Percentiles rank a stretch among this genome's conserved stretches.
These are phyloP conservation scores for Cyclotella baltica DNA, from an alignment of 108 stramenopile species.

Conservation along the genomic window DNA sequence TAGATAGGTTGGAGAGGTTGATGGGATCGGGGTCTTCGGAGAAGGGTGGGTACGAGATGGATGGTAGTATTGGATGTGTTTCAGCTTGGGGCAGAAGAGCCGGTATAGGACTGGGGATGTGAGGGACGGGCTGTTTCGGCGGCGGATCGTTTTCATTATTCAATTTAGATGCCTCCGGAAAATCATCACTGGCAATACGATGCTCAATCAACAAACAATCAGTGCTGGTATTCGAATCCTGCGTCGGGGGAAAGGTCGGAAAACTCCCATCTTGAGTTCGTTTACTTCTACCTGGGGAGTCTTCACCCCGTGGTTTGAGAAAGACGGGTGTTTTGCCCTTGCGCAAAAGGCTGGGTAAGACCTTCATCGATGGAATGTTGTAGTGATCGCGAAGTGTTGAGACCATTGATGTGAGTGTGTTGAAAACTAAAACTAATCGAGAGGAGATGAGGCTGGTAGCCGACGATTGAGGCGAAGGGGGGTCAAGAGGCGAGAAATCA, in stretches of 20 bases:
- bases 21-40: neutral
- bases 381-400: neutral
- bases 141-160: neutral
- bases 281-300: too few species aligned
- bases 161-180: neutral
- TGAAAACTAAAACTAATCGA: neutral
- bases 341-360: neutral
- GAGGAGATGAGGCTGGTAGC: too few species aligned
- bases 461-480: too few species aligned
- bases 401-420: neutral
- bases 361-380: neutral
- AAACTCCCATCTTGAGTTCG: neutral
- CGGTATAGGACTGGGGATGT: neutral
- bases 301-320: slow-evolving; percentile 5
- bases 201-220: neutral
- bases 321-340: neutral
- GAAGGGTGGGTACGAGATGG: neutral
- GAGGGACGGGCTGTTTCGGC: neutral
- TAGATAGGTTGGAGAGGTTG: neutral
- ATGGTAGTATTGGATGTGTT: neutral
- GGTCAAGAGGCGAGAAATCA: too few species aligned
- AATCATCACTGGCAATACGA: neutral
- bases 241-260: too few species aligned
- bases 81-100: neutral
- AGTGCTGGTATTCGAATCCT: too few species aligned